Percentiles rank a stretch among this genome's conserved stretches.
Evolutionary conservation across 768 basidiomycete genomes (phyloP).

Genomic region (Lactarius evosmus): DNA sequence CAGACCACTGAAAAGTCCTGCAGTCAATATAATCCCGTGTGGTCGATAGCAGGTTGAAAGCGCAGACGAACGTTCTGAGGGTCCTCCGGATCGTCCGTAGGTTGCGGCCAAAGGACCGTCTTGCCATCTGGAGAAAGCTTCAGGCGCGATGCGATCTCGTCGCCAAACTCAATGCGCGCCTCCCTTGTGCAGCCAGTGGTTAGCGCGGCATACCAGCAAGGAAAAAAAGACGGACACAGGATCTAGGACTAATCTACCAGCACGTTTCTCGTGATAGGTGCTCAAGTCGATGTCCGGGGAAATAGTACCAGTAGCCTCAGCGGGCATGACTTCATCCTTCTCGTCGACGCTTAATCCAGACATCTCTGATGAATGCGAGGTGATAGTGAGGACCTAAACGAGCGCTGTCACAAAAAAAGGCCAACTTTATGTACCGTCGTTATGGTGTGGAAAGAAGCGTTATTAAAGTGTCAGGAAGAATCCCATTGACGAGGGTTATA

Average conservation of each 20-base stretch:
- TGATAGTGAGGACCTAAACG: background rate
- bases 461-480: background rate
- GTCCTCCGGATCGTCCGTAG: conserved; percentile 57
- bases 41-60: background rate
- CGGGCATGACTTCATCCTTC: background rate
- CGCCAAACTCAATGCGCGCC: conserved; percentile 60
- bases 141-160: conserved; percentile 48
- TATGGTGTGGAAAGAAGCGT: background rate
- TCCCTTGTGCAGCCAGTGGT: conserved; percentile 41
- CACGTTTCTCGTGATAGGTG: conserved; percentile 50
- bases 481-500: background rate
- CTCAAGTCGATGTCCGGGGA: conserved; percentile 35
- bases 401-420: background rate
- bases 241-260: conserved; percentile 60
- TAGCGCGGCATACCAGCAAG: background rate
- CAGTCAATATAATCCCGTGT: background rate
- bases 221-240: conserved; percentile 44
- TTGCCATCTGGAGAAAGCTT: conserved; percentile 57
- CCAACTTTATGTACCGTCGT: background rate
- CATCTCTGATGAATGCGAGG: background rate
- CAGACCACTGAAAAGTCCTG: conserved; percentile 46
- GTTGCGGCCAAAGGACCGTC: conserved; percentile 68
- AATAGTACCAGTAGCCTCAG: background rate
- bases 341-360: background rate
- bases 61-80: conserved; percentile 52